Conservation (phyloP, 139 green algal genomes). For the Pseudopediastrum boryanum region DNA sequence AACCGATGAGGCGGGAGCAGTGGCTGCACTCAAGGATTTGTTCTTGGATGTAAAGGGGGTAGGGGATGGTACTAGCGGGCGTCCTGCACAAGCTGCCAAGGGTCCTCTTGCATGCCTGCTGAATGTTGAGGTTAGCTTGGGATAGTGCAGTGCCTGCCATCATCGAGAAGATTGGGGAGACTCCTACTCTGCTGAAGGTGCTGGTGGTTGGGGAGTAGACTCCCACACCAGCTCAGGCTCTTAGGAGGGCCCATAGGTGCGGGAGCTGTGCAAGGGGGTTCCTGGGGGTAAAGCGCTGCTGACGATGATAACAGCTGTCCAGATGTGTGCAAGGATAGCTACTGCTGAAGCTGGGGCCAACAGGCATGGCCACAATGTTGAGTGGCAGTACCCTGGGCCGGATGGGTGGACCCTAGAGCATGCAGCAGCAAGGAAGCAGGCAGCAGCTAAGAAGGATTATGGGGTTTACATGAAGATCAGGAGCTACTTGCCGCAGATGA, state of each 20-base stretch:
- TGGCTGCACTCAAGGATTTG: constrained; percentile 13
- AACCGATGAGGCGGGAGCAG: background rate
- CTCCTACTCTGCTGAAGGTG: background rate
- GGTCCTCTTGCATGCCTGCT: constrained; percentile 4
- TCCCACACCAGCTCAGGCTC: background rate
- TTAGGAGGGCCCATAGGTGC: background rate
- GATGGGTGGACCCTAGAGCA: background rate
- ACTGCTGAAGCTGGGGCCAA: constrained; percentile 4
- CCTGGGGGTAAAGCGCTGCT: background rate
- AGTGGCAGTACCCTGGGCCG: constrained; percentile 1
- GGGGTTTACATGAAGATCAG: no score
- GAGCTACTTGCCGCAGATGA: no score
- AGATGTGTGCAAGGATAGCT: background rate
- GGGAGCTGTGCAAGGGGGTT: background rate
- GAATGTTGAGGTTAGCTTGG: background rate
- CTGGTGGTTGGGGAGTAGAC: constrained; percentile 9
- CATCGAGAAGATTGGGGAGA: background rate
- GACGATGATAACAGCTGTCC: background rate
- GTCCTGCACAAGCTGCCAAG: background rate
- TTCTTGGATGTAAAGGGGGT: background rate
- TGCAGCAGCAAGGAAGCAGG: background rate
- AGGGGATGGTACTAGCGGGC: background rate
- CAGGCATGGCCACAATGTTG: constrained; percentile 8
- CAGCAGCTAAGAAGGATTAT: no score
- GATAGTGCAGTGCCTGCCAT: constrained; percentile 5